Base-by-base conservation (phyloP, 2,329 filamentous ascomycete species). In the Sclerotinia trifoliorum region DNA sequence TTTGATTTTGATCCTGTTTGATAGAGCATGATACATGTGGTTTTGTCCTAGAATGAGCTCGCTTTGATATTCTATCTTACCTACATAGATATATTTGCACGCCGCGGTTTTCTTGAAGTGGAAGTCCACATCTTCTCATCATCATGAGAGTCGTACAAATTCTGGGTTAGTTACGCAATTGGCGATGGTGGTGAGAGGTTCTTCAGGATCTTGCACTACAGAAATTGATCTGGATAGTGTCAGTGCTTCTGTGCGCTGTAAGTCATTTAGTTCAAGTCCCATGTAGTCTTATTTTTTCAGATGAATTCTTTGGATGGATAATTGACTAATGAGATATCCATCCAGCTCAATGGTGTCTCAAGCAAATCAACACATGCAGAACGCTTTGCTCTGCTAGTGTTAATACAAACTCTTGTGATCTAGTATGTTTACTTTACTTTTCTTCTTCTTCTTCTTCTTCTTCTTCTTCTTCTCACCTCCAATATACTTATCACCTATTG, bases 351-450 rank as follows among this genome's bases (percentile, higher is more conserved):
- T 90, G 86, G 86, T 90, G 88, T 76, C 77, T 78, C 65, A 84
- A 81, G 71, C 81, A 90, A 80, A 78, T 79, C 70, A 87, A 87
- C 78, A 83, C 82, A 55, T 90, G 88, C 80, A 85, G 83, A 21
- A 76, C 82, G 67, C 82, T 90, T 71, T 90, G 88, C 79, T 81
- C 82, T 71, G 82, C 82, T 70, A 74, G 77, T 71, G 79, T 81
- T 71, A 15, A 62, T 39, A 19, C 17, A 29, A 62, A 90, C 80
- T 1, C n/a, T 64, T 90, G 88, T 77, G 81, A 86, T 71, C 52
- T 78, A 48, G 88, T 90, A 82, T 76, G 85, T 79, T 65, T 63
- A 39, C 21, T 55, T 54, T 44, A 56, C 24, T 32, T 2, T 39
- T 11, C 29, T 26, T 11, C 58, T 24, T 49, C 15, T 39, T 44